Conservation (phyloP, 305 asterid species). For the Andrographis paniculata region DNA sequence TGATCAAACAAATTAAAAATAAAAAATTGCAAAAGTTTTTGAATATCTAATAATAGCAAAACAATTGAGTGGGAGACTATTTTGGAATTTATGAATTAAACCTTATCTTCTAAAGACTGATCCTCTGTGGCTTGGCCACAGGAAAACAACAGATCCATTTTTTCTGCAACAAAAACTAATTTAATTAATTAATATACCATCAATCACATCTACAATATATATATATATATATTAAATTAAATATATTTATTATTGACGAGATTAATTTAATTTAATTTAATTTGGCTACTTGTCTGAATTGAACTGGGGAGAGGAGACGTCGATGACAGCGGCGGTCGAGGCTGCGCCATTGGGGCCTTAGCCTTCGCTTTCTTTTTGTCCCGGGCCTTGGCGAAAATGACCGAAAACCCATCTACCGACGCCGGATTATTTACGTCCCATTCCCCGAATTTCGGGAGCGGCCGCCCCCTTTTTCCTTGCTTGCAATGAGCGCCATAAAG, state of each 20-base stretch:
- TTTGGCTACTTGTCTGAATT: no score
- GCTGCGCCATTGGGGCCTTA: conserved; percentile 20
- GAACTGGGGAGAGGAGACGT: conserved; percentile 3
- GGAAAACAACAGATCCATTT: conserved; percentile 66
- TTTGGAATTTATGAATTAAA: no score
- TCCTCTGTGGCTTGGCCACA: conserved; percentile 8
- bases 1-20: no score
- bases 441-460: conserved; percentile 88
- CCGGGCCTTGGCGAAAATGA: conserved; percentile 78
- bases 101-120: no score
- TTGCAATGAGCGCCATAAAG: no score
- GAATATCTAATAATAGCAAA: no score
- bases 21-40: no score
- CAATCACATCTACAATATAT: no score
- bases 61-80: no score
- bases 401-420: conserved; percentile 79
- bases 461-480: conserved; percentile 61
- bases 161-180: conserved; percentile 35
- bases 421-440: conserved; percentile 89
- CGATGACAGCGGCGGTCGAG: conserved; percentile 18
- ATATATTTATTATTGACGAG: no score
- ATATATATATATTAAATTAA: no score
- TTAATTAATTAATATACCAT: background rate
- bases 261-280: no score
- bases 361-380: conserved; percentile 71